Evolutionary conservation across 768 basidiomycete species (phyloP), one percentile per base, ranked within the genome.

Genomic region (Boletus insuetus): DNA sequence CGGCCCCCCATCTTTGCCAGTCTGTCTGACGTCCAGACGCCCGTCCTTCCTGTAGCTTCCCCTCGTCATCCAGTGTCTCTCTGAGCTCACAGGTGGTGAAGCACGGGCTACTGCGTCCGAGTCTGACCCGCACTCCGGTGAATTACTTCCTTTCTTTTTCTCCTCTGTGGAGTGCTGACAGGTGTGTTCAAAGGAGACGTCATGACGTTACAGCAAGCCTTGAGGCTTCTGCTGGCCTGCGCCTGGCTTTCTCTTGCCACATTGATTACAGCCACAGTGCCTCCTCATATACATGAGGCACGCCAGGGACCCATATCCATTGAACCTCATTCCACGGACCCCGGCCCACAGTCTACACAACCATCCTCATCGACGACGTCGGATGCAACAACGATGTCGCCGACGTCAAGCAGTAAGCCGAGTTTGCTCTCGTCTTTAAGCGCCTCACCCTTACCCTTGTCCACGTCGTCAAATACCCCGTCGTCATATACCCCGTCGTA

Each of bases 251-350:
- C 17, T 8, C 34, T 59, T 8, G 35, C 44, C 52, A 46, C 64
- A 47, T 56, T 58, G 31, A 42, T 44, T 32, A 53, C 52, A 50
- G 64, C 66, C 44, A 54, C 58, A n/a, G 35, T 10, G 20, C 57
- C 51, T 57, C 43, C 56, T 51, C 58, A 7, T 5, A 10, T 45
- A 52, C 64, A 59, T 35, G 61, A 65, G 66, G 58, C 59, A 17
- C 66, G 61, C 4, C 66, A 69, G 47, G 68, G 53, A 26, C 45
- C 49, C 31, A 26, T 20, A 26, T 34, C 16, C 44, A 40, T 4
- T 20, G 2, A 24, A 6, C n/a, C 14, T 17, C 8, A 41, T 44
- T 32, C 57, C 29, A 6, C 14, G 2, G 60, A 37, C 11, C 56
- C 59, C 5, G 58, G 57, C 2, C 56, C 58, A 46, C 43, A 20